Conservation (phyloP, 148 eudicot species). For the Amaranthus cruentus region DNA sequence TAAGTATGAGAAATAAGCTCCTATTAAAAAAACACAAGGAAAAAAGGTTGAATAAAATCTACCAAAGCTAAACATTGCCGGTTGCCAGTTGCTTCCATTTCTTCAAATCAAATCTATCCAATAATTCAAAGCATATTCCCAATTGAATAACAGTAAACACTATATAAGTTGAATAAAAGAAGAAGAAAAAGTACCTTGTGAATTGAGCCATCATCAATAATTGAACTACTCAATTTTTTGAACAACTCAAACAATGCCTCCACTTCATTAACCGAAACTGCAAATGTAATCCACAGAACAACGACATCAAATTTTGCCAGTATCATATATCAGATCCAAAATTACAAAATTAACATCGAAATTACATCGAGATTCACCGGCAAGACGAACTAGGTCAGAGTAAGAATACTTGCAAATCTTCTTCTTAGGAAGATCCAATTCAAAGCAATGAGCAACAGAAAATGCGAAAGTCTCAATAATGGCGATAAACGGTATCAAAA, state of each 20-base stretch:
- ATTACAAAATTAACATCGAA: background rate
- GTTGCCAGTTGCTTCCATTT: too few species aligned
- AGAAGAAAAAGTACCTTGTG: slow-evolving; percentile 58
- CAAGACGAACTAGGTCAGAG: slow-evolving; percentile 37
- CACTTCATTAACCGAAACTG: slow-evolving; percentile 85
- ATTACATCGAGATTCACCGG: slow-evolving; percentile 51
- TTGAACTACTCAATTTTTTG: slow-evolving; percentile 80
- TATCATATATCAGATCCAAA: background rate
- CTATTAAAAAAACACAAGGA: too few species aligned
- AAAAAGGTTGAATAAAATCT: too few species aligned
- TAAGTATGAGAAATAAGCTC: too few species aligned
- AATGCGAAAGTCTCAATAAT: slow-evolving; percentile 37
- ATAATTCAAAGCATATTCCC: background rate
- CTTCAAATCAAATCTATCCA: background rate
- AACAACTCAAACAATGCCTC: slow-evolving; percentile 84
- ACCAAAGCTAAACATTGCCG: too few species aligned
- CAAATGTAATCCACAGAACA: slow-evolving; percentile 3
- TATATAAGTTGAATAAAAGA: background rate
- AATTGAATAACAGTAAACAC: background rate
- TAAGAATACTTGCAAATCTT: slow-evolving; percentile 8
- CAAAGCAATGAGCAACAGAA: slow-evolving; percentile 38
- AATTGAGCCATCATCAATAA: slow-evolving; percentile 80
- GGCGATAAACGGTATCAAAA: slow-evolving; percentile 40
- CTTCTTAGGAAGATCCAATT: slow-evolving; percentile 4
- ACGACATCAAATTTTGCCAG: background rate